Conservation (phyloP, 2,329 filamentous ascomycete genomes). For the Paraphaeosphaeria sporulosa region DNA sequence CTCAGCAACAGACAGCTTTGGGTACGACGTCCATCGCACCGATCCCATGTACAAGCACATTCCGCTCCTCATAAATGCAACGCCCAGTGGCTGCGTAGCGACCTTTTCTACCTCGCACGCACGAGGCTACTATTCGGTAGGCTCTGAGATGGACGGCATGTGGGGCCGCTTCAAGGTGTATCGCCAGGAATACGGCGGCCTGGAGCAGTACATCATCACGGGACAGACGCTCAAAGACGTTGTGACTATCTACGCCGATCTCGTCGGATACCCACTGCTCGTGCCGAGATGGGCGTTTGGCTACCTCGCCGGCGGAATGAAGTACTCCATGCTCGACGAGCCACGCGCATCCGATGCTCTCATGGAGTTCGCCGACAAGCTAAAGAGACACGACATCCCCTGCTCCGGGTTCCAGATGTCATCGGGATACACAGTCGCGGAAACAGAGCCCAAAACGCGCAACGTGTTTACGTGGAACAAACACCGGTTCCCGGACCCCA, state of each 20-base stretch:
- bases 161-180: constrained; percentile 80
- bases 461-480: constrained; percentile 77
- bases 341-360: constrained; percentile 64
- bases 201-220: constrained; percentile 75
- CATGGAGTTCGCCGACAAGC: constrained; percentile 66
- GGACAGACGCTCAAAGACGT: constrained; percentile 72
- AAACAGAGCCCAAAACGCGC: constrained; percentile 71
- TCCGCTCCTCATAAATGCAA: constrained; percentile 73
- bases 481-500: constrained; percentile 73
- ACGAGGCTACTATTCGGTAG: constrained; percentile 70
- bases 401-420: constrained; percentile 77
- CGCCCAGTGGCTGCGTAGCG: constrained; percentile 68
- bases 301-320: constrained; percentile 73
- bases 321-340: constrained; percentile 65
- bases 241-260: constrained; percentile 69
- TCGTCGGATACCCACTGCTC: constrained; percentile 72
- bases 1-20: constrained; percentile 75
- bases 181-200: constrained; percentile 73
- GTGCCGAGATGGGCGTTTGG: constrained; percentile 77
- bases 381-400: constrained; percentile 71
- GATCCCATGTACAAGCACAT: constrained; percentile 81
- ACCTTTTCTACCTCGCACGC: constrained; percentile 73
- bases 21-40: constrained; percentile 74
- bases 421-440: constrained; percentile 74
- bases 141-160: constrained; percentile 76